Evolutionary conservation across 2,329 filamentous ascomycete genomes (phyloP).

Genomic region (Claviceps pazoutovae): DNA sequence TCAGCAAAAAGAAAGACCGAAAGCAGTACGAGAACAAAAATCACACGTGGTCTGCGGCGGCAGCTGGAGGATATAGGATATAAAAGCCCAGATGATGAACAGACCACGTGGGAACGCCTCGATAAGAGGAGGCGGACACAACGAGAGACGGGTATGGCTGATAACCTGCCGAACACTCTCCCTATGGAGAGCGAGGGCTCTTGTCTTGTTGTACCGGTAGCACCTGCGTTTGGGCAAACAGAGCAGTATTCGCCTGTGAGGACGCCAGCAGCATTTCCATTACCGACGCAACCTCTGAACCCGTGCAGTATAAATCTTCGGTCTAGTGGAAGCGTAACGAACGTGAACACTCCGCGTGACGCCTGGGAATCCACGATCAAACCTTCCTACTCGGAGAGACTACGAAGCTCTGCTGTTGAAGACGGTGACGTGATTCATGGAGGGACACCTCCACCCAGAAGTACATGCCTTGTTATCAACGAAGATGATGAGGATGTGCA

Average conservation of each 20-base stretch:
- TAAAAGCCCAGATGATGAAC: constrained; percentile 7
- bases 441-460: background rate
- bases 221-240: constrained; percentile 24
- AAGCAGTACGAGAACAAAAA: constrained; percentile 6
- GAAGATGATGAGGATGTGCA: background rate
- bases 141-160: constrained; percentile 2
- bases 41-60: constrained; percentile 8
- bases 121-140: background rate
- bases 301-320: constrained; percentile 4
- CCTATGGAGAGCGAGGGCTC: constrained; percentile 15
- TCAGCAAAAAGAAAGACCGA: background rate
- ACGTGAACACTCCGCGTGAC: constrained; percentile 20
- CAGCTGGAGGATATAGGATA: constrained; percentile 9
- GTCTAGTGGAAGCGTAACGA: constrained; percentile 22
- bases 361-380: background rate
- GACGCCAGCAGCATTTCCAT: constrained; percentile 7
- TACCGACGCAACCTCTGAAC: constrained; percentile 3
- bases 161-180: constrained; percentile 5
- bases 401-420: background rate
- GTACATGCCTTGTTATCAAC: background rate
- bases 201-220: constrained; percentile 20
- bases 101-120: background rate
- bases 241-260: constrained; percentile 19
- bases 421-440: background rate
- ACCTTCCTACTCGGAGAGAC: background rate